Evolutionary conservation across 2,329 filamentous ascomycete genomes (phyloP).

Genomic region (Emmonsiellopsis sp.): DNA sequence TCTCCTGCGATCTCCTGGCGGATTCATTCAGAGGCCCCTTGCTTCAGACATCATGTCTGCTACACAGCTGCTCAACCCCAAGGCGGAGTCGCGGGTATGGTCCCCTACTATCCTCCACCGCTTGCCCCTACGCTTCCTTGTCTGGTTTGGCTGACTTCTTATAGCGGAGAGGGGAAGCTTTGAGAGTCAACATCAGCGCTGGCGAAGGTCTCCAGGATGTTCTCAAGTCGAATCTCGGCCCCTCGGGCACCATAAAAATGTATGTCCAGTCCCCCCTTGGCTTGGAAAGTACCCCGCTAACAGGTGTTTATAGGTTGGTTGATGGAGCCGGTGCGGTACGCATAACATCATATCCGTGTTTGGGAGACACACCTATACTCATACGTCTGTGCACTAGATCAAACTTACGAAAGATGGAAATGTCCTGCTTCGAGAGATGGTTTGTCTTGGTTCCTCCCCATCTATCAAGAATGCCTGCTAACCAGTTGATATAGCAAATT

Average conservation of each 20-base stretch:
- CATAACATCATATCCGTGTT: constrained; percentile 6
- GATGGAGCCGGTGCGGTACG: constrained; percentile 52
- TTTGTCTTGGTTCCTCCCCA: constrained; percentile 21
- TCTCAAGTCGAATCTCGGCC: constrained; percentile 89
- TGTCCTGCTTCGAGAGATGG: constrained; percentile 62
- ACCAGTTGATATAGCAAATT: constrained; percentile 56
- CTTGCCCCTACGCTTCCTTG: constrained; percentile 14
- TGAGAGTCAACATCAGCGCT: constrained; percentile 92
- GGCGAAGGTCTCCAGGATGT: constrained; percentile 92
- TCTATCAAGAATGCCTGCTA: constrained; percentile 16
- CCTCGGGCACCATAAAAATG: constrained; percentile 94
- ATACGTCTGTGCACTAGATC: constrained; percentile 49
- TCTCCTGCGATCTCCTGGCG: constrained; percentile 12
- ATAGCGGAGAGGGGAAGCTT: constrained; percentile 90
- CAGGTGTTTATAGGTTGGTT: constrained; percentile 41
- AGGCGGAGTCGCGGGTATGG: constrained; percentile 90
- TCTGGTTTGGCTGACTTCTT: constrained; percentile 36
- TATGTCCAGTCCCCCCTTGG: constrained; percentile 30
- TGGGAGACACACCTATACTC: constrained; percentile 16
- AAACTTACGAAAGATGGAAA: constrained; percentile 99
- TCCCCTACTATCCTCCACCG: neutral
- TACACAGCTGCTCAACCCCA: constrained; percentile 95
- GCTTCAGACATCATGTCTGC: constrained; percentile 64
- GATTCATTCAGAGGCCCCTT: constrained; percentile 17
- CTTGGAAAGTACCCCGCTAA: constrained; percentile 11